Base-by-base conservation (phyloP, 305 asterid species). In the Solanum chacoense region DNA sequence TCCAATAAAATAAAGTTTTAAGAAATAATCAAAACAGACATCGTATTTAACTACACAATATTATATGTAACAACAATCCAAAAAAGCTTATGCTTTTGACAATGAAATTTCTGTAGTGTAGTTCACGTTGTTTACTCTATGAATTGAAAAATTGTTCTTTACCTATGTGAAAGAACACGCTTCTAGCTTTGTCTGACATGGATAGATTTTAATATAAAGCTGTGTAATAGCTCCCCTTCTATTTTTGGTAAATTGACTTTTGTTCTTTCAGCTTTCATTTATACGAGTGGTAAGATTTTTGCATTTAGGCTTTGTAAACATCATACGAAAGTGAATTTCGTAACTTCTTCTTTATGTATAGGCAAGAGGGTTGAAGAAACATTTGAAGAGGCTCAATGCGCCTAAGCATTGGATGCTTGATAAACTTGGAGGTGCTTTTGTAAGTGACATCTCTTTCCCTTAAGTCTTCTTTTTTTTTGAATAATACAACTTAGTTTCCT, bases 331-430 rank as follows among this genome's bases (percentile, higher is more conserved):
- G 16, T 20, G 24, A 84, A 32, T 35, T 86, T 28, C 3, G 28
- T 86, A 7, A 28, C 35, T 42, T 85, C 4, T 24, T 69, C 4
- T 37, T 38, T 32, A 28, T 86, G 36, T 38, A 36, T 26, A 86
- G 88, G 88, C 88, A 20, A 36, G 88, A 86, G 88, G 88, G 69
- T 71, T 86, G 88, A 86, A 86, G 88, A 86, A 86, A 29, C 88
- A 86, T 86, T 26, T 86, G 88, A 86, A 86, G 88, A 86, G 88
- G 83, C 88, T 86, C 78, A 86, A 86, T 86, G 88, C 83, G 24
- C 88, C 88, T 0, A 86, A 86, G 67, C 88, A 86, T 86, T 86
- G 88, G 88, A 86, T 86, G 88, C 88, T 86, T 71, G 88, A 86
- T 31, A 86, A 86, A 16, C 80, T 86, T 18, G 88, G 79, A 71